Evolutionary conservation across 2,329 filamentous ascomycete species (phyloP), one percentile per base, ranked within the genome.

Genomic region (Paecilomyces sp.): DNA sequence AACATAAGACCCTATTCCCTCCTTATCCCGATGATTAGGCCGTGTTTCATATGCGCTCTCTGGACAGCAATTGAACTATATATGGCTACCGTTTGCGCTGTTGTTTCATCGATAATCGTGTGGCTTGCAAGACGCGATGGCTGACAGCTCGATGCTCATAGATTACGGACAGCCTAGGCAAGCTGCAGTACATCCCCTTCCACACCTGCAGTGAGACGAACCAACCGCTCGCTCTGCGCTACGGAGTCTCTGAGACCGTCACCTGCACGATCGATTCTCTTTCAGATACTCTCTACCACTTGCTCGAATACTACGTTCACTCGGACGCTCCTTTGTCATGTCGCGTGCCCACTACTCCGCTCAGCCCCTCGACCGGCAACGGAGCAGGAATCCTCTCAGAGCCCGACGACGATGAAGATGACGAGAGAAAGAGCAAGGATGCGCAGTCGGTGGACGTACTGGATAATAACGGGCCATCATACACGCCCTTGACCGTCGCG

Each of bases 271-370:
- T 83, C 61, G 73, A 77, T 60, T 74, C 76, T 31, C 78, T 83
- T 9, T 76, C 81, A 31, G 83, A 85, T 61, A 74, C 82, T 2
- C 75, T 82, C 36, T 80, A 84, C 64, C 83, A 85, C 66, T 68
- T 83, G 25, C 64, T 83, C 51, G 72, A 97, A 79, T 97, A 97
- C 83, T 97, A 97, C 82, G 88, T 97, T 74, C 94, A 97, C 82
- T 92, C 89, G 79, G 94, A 99, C 77, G 92, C 92, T 18, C 94
- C 94, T 9, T 82, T 97, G 56, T 87, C 91, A 58, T 99, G 94
- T 76, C 92, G 94, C 57, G 85, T 97, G 13, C 91, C 93, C 30
- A 85, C 91, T 0, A 87, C 88, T 7, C 93, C 93, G 0, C 76
- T 85, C 1, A 71, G 76, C 59, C 68, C 62, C 30, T 59, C 65